Evolutionary conservation across 495 filamentous ascomycete species (phyloP).

Genomic region (Penicillium nucicola): DNA sequence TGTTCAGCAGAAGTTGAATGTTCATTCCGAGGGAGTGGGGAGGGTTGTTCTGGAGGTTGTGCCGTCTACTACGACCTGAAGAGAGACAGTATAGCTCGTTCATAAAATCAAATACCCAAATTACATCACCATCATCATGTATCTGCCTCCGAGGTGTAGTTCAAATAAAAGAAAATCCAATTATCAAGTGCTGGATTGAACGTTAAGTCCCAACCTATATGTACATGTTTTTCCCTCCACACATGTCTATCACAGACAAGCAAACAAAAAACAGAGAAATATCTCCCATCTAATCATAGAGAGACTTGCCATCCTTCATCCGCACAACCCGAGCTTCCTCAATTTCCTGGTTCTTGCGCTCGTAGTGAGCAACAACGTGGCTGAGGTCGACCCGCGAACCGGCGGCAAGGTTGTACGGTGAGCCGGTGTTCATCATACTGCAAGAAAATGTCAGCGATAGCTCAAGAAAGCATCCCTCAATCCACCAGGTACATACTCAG

Average conservation of each 20-base stretch:
- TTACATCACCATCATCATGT: not conserved
- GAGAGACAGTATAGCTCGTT: not conserved
- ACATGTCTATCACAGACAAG: conserved; percentile 27
- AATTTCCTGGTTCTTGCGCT: conserved; percentile 52
- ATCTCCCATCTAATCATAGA: conserved; percentile 38
- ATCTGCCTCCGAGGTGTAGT: not conserved
- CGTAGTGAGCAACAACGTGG: conserved; percentile 59
- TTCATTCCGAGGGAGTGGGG: conserved; percentile 49
- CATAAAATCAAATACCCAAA: not conserved
- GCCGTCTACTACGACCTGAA: conserved; percentile 2
- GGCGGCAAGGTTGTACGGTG: conserved; percentile 61
- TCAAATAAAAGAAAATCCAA: conserved; percentile 29
- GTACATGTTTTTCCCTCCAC: conserved; percentile 36
- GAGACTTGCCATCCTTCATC: conserved; percentile 43
- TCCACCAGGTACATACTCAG: conserved; percentile 57
- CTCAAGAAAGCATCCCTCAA: not conserved
- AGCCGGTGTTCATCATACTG: conserved; percentile 50
- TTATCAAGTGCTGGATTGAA: conserved; percentile 26
- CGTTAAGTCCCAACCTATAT: conserved; percentile 35
- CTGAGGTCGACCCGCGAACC: conserved; percentile 60
- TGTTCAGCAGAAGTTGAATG: conserved; percentile 60
- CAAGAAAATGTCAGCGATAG: not conserved
- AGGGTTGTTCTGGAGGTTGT: conserved; percentile 45
- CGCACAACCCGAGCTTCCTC: conserved; percentile 47
- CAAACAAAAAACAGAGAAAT: conserved; percentile 16